phyloP scores from a whole-genome alignment of 345 rosid genomes.

The Boechera divaricarpa region DNA sequence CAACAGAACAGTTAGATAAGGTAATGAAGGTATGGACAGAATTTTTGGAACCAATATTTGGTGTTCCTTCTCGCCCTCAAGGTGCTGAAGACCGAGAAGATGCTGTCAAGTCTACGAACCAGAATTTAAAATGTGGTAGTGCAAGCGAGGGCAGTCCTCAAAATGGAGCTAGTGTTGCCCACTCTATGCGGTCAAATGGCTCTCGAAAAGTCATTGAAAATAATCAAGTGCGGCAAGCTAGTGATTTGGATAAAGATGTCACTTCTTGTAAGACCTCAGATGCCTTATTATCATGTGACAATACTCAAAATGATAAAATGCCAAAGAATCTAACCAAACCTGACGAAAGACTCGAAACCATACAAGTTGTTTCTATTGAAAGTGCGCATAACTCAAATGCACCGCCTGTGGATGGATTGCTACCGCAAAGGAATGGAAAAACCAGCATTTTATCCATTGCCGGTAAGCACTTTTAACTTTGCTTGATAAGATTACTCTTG shows the following conservation, averaged over 20 bases:
- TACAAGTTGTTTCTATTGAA: constrained; percentile 32
- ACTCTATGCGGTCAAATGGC: constrained; percentile 59
- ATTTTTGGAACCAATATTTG: constrained; percentile 86
- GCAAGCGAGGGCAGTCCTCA: constrained; percentile 68
- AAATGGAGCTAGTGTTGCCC: constrained; percentile 48
- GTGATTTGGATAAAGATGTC: constrained; percentile 39
- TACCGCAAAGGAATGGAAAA: constrained; percentile 39
- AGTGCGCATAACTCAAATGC: constrained; percentile 24
- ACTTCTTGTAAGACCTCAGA: constrained; percentile 28
- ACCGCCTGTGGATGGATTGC: constrained; percentile 35
- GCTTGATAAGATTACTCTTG: constrained; percentile 17
- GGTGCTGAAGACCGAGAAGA: constrained; percentile 88
- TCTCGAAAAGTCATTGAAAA: constrained; percentile 61
- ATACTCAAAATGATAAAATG: constrained; percentile 34
- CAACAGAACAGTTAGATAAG: constrained; percentile 85
- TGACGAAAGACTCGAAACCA: constrained; percentile 21
- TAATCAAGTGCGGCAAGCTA: constrained; percentile 62
- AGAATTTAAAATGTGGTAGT: constrained; percentile 51
- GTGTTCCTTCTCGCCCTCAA: constrained; percentile 83
- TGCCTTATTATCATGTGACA: constrained; percentile 31
- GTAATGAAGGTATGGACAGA: constrained; percentile 93
- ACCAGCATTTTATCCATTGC: constrained; percentile 15
- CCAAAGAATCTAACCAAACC: constrained; percentile 22
- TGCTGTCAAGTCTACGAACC: constrained; percentile 66
- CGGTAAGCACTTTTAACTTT: constrained; percentile 24